These are phyloP conservation scores for Tritrichomonas foetus DNA, from an alignment of 208 protist genomes.

Conservation along the genomic window DNA sequence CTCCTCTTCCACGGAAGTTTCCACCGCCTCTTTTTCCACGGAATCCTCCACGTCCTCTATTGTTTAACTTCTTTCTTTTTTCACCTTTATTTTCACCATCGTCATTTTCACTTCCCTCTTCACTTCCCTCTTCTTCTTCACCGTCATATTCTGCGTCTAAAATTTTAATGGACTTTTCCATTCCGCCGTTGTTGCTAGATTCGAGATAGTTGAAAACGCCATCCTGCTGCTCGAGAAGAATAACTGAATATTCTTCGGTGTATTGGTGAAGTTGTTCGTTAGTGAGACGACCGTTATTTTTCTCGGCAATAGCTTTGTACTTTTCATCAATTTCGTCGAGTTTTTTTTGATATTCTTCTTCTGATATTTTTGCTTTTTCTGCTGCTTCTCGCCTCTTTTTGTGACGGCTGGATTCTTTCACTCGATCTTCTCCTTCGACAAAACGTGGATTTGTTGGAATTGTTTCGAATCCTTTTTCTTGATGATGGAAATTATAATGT, in stretches of 20 bases:
- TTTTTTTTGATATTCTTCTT: not conserved
- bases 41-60: no score
- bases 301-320: not conserved
- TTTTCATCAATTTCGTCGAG: constrained; percentile 1
- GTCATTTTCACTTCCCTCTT: no score
- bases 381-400: not conserved
- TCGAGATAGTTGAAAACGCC: not conserved
- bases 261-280: not conserved
- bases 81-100: no score
- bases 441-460: not conserved
- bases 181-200: not conserved
- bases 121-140: not conserved
- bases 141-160: not conserved
- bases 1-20: no score
- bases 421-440: not conserved
- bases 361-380: not conserved
- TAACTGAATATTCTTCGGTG: not conserved
- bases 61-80: no score
- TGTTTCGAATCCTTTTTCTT: not conserved
- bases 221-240: not conserved
- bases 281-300: not conserved
- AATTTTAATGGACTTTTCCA: not conserved
- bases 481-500: not conserved
- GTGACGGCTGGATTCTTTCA: not conserved
- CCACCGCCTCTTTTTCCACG: no score